Evolutionary conservation across 306 rosid species (phyloP).

Genomic region (Quercus robur): DNA sequence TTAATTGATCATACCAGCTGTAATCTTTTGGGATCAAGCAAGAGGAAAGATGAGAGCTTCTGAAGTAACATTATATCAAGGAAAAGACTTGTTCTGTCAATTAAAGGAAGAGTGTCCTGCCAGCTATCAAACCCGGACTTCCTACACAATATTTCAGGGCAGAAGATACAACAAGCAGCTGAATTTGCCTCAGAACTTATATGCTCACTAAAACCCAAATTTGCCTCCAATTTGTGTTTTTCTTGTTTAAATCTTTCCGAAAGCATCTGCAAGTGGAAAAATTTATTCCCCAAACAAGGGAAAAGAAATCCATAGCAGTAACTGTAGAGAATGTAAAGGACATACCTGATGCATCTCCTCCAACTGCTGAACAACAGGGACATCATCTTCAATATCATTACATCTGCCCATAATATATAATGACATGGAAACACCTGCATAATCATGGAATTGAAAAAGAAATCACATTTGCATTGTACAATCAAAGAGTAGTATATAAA

Average conservation of each 20-base stretch:
- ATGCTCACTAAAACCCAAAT: constrained; percentile 22
- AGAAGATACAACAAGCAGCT: constrained; percentile 52
- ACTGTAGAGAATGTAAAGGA: constrained; percentile 9
- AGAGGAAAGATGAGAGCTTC: constrained; percentile 51
- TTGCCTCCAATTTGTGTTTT: constrained; percentile 39
- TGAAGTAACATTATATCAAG: constrained; percentile 67
- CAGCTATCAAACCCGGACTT: constrained; percentile 47
- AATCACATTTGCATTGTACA: not conserved
- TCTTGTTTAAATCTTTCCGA: constrained; percentile 40
- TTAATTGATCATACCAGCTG: constrained; percentile 39
- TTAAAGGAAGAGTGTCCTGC: constrained; percentile 56
- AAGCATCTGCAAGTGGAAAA: constrained; percentile 44
- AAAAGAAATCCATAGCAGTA: not conserved
- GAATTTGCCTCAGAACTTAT: constrained; percentile 24
- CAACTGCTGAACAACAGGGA: constrained; percentile 36
- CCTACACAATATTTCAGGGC: constrained; percentile 40
- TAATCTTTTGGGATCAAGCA: constrained; percentile 40
- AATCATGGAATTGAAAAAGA: not conserved
- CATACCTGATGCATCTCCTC: constrained; percentile 60
- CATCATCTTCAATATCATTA: constrained; percentile 40
- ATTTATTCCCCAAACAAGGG: not conserved
- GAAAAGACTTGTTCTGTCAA: constrained; percentile 58
- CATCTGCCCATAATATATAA: constrained; percentile 41
- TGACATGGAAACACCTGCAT: constrained; percentile 64
- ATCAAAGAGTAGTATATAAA: not conserved